phyloP scores from a whole-genome alignment of 768 basidiomycete genomes.

The Kwoniella mangroviensis region DNA sequence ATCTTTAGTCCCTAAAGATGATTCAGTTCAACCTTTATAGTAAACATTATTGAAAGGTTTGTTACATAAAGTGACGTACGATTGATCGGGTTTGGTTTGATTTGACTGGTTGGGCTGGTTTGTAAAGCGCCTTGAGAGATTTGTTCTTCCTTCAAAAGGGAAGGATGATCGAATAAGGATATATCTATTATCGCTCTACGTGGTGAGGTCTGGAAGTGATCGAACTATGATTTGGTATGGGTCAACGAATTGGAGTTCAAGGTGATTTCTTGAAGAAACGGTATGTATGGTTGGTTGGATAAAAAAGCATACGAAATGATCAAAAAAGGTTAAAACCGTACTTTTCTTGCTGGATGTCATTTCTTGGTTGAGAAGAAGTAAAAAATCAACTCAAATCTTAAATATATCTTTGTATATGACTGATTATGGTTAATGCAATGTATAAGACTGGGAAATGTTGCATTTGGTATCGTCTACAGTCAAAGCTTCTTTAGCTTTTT shows the following conservation, averaged over 20 bases:
- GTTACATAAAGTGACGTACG: background rate
- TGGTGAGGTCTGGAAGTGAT: background rate
- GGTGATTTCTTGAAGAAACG: background rate
- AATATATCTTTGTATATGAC: background rate
- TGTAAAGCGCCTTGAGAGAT: background rate
- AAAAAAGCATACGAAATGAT: background rate
- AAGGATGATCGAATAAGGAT: background rate
- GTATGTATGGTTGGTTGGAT: background rate
- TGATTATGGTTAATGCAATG: slow-evolving; percentile 4
- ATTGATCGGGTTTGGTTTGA: background rate
- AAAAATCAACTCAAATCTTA: background rate
- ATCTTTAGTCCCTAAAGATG: slow-evolving; percentile 1
- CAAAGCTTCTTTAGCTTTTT: too few relatives aligned
- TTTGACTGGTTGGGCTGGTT: background rate
- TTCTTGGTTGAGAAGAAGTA: background rate
- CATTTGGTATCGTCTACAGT: too few relatives aligned
- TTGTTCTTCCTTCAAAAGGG: background rate
- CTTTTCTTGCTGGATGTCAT: background rate
- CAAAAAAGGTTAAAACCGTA: background rate
- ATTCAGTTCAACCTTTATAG: background rate
- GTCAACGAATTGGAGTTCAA: background rate
- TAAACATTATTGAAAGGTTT: background rate
- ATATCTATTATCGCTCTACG: background rate
- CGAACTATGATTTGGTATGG: background rate
- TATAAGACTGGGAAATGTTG: background rate